Evolutionary conservation across 768 basidiomycete species (phyloP).

Genomic region (Collybia sordida): DNA sequence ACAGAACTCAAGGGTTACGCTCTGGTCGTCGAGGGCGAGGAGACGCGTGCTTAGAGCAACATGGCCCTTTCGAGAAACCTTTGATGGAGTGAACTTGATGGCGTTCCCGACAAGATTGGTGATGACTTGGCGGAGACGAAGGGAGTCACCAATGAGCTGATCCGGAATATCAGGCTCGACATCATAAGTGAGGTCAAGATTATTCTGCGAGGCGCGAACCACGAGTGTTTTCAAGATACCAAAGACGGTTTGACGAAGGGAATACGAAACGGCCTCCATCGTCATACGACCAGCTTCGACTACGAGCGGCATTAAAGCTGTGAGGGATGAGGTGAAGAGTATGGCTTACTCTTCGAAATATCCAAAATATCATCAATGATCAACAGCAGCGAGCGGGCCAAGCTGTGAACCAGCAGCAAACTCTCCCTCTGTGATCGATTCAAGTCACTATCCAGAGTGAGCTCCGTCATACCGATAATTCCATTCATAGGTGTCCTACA

Average conservation of each 20-base stretch:
- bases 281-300: slow-evolving; percentile 99
- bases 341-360: slow-evolving; percentile 92
- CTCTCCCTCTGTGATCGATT: slow-evolving; percentile 95
- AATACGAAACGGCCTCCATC: slow-evolving; percentile 99
- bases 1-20: slow-evolving; percentile 93
- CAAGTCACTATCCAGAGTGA: slow-evolving; percentile 94
- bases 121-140: slow-evolving; percentile 92
- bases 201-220: slow-evolving; percentile 95
- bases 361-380: slow-evolving; percentile 99
- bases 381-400: slow-evolving; percentile 88
- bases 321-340: slow-evolving; percentile 3
- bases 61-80: slow-evolving; percentile 76
- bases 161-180: slow-evolving; percentile 96
- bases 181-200: slow-evolving; percentile 93
- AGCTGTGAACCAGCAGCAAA: slow-evolving; percentile 89
- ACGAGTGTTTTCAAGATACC: slow-evolving; percentile 98
- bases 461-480: slow-evolving; percentile 99
- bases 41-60: slow-evolving; percentile 88
- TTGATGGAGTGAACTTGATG: slow-evolving; percentile 93
- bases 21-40: slow-evolving; percentile 75
- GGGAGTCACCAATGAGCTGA: slow-evolving; percentile 94
- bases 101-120: slow-evolving; percentile 95
- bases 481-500: slow-evolving; percentile 98
- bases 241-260: slow-evolving; percentile 94
- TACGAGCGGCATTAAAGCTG: slow-evolving; percentile 28